Evolutionary conservation across 768 basidiomycete species (phyloP).

Genomic region (Neoboletus brunneissimus): DNA sequence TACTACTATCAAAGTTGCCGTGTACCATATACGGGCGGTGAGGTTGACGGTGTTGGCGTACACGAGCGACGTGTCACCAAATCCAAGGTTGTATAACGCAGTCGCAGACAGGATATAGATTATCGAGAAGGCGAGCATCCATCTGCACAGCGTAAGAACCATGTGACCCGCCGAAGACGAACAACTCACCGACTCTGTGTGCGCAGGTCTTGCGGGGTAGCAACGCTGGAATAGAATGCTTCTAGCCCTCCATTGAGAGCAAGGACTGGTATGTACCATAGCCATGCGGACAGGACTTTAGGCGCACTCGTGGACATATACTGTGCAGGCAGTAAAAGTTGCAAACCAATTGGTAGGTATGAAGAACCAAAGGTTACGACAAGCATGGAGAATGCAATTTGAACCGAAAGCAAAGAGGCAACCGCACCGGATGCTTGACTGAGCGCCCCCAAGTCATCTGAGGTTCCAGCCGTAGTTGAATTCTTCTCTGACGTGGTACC

Average conservation of each 20-base stretch:
- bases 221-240: conserved; percentile 83
- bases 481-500: conserved; percentile 13
- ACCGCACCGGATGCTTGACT: conserved; percentile 51
- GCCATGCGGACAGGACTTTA: conserved; percentile 70
- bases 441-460: conserved; percentile 17
- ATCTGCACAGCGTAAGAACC: conserved; percentile 35
- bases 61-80: conserved; percentile 69
- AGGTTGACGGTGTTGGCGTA: conserved; percentile 76
- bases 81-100: conserved; percentile 41
- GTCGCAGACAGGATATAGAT: conserved; percentile 60
- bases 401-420: conserved; percentile 58
- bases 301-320: conserved; percentile 81
- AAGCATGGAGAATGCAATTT: conserved; percentile 64
- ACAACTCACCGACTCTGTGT: conserved; percentile 57
- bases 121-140: conserved; percentile 77
- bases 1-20: conserved; percentile 43
- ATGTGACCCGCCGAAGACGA: not conserved
- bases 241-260: conserved; percentile 90
- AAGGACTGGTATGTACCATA: conserved; percentile 87
- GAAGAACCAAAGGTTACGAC: conserved; percentile 72
- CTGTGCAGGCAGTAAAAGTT: conserved; percentile 65
- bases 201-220: conserved; percentile 61
- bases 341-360: conserved; percentile 67
- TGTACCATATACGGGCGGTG: conserved; percentile 59
- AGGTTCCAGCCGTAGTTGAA: not conserved